Evolutionary conservation across 345 rosid genomes (phyloP).

Genomic region (Eucalyptus lansdowneana): DNA sequence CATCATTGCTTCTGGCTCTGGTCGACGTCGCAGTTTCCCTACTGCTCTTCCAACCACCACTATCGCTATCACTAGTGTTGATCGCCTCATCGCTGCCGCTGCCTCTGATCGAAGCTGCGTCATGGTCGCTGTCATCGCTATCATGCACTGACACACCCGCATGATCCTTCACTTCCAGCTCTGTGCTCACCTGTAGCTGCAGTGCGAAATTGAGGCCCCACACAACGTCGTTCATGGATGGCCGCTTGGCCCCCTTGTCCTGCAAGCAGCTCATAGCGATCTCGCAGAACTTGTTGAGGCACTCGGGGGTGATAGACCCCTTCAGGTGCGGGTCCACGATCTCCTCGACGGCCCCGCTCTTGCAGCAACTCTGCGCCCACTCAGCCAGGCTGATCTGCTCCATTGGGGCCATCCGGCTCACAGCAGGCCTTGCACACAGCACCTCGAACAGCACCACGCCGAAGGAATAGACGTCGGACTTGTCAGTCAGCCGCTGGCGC

Average conservation of each 20-base stretch:
- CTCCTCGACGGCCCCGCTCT: accelerated
- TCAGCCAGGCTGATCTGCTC: neutral
- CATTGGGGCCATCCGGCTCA: neutral
- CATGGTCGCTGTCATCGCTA: too few relatives aligned
- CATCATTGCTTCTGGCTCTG: too few relatives aligned
- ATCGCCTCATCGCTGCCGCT: too few relatives aligned
- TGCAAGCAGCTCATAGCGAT: neutral
- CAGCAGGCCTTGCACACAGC: neutral
- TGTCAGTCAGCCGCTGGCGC: constrained; percentile 9
- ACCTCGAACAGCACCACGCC: neutral
- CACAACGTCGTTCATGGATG: constrained; percentile 29
- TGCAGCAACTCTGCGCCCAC: neutral
- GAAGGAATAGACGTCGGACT: neutral
- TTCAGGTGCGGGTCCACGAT: too few relatives aligned
- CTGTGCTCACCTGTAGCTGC: constrained; percentile 1
- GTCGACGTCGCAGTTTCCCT: too few relatives aligned
- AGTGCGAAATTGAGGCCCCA: constrained; percentile 16
- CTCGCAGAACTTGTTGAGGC: too few relatives aligned
- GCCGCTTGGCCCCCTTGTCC: constrained; percentile 10
- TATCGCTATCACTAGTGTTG: too few relatives aligned
- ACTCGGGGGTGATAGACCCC: too few relatives aligned
- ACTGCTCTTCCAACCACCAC: too few relatives aligned
- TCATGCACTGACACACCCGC: too few relatives aligned
- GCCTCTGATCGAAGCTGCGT: too few relatives aligned
- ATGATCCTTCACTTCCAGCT: neutral